Evolutionary conservation across 768 basidiomycete genomes (phyloP), one percentile per base, ranked within the genome.

Genomic region (Chalciporus pseudorubinellus): DNA sequence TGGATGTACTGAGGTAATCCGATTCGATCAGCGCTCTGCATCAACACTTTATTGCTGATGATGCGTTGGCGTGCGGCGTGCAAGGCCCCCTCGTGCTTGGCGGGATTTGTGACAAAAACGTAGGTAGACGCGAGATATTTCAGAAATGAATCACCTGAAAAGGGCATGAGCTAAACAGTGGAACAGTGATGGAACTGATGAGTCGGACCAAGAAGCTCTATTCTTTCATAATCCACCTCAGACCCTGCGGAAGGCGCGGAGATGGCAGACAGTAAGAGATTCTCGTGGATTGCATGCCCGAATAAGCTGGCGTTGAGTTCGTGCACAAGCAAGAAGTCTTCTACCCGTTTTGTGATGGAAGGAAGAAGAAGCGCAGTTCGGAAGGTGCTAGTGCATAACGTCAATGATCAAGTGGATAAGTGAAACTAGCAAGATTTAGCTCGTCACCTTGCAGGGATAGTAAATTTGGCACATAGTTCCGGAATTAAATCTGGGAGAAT

Each of bases 221-320:
- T 70, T 31, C 92, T 82, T 69, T 95, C 89, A 67, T 94, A 94
- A 70, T 94, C 79, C 52, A 77, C 76, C 57, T 87, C 89, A 42
- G 80, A 75, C 26, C 80, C 79, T 29, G 83, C 83, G 9, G 88
- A 83, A 8, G 87, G 85, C 0, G 89, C 73, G 54, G 83, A 84
- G 36, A 91, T 72, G 10, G 92, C 89, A 34, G 76, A 72, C 43
- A 83, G 77, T 36, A 94, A 71, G 20, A 81, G 72, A 24, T 77
- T 68, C 59, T 88, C 85, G 14, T 74, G 67, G 39, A 94, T 77
- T n/a, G 74, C 67, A 63, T 83, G 72, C 55, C 79, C 68, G 62
- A 95, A 87, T 36, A 85, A 69, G 49, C 69, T 79, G 20, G 80
- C 80, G 60, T 92, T 91, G 56, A 93, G 73, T 67, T 94, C 89